A percentile compares a stretch with the other conserved stretches of the same genome.
These are phyloP conservation scores for Trypanosoma caninum DNA, from an alignment of 208 protist species.

Conservation along the genomic window DNA sequence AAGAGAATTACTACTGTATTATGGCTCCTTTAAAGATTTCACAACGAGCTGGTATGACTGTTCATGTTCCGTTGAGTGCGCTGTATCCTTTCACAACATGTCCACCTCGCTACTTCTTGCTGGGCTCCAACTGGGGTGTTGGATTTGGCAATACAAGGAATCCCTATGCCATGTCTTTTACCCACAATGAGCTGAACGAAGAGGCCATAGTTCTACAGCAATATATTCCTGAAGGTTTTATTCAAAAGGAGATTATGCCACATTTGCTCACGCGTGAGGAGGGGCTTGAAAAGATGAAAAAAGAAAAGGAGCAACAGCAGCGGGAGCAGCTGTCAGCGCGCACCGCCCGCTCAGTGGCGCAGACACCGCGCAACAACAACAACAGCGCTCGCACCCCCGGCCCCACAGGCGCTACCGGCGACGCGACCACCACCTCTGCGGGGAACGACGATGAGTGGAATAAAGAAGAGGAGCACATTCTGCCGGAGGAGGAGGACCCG, in stretches of 20 bases:
- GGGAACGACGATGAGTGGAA: slow-evolving; percentile 33
- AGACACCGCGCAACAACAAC: slow-evolving; percentile 39
- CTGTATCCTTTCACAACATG: slow-evolving; percentile 75
- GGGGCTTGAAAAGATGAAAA: slow-evolving; percentile 47
- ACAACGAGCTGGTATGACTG: slow-evolving; percentile 43
- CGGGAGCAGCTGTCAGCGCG: slow-evolving; percentile 31
- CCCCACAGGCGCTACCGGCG: too few species aligned
- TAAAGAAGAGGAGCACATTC: slow-evolving; percentile 28
- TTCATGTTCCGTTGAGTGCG: slow-evolving; percentile 67
- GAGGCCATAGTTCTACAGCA: slow-evolving; percentile 52
- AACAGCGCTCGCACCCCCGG: too few species aligned
- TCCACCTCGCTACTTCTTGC: slow-evolving; percentile 73
- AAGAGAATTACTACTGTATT: slow-evolving; percentile 89
- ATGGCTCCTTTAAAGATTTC: slow-evolving; percentile 73
- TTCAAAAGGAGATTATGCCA: slow-evolving; percentile 54
- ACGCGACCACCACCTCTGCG: slow-evolving; percentile 24
- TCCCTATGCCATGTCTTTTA: slow-evolving; percentile 63
- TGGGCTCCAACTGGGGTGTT: slow-evolving; percentile 78
- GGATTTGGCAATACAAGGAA: slow-evolving; percentile 48
- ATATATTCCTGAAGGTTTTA: slow-evolving; percentile 49
- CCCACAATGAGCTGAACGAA: slow-evolving; percentile 77
- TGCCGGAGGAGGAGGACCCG: slow-evolving; percentile 67
- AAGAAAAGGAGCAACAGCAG: slow-evolving; percentile 32
- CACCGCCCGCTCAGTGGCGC: slow-evolving; percentile 4
- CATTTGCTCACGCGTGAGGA: slow-evolving; percentile 54